Percentiles rank a stretch among this genome's conserved stretches.
Conservation (phyloP, 2,329 filamentous ascomycete species). For the Thielaviopsis musarum region DNA sequence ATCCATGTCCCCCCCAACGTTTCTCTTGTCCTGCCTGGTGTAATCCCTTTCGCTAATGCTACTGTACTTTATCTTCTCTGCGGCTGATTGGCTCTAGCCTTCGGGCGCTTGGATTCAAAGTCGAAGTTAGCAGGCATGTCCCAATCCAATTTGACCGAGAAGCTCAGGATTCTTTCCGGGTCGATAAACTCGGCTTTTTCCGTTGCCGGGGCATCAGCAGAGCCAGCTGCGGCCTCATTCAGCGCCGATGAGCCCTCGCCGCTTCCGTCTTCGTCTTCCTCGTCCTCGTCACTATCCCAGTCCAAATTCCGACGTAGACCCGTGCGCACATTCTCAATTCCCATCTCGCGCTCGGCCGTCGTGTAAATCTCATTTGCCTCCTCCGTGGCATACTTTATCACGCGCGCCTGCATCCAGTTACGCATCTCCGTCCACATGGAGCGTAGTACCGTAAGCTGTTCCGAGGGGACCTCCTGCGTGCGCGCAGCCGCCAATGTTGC, state of each 20-base stretch:
- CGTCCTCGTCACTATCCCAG: slow-evolving; percentile 36
- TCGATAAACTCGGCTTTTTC: slow-evolving; percentile 22
- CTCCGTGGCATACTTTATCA: slow-evolving; percentile 26
- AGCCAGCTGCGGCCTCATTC: slow-evolving; percentile 9
- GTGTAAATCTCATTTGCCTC: slow-evolving; percentile 49
- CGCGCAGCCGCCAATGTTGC: slow-evolving; percentile 13
- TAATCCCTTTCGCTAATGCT: too few relatives aligned
- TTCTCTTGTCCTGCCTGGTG: not conserved
- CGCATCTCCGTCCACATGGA: slow-evolving; percentile 39
- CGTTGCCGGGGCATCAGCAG: slow-evolving; percentile 13
- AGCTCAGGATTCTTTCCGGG: slow-evolving; percentile 32
- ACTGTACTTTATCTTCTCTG: not conserved
- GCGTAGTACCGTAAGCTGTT: slow-evolving; percentile 28
- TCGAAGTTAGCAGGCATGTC: slow-evolving; percentile 29
- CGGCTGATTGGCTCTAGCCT: not conserved
- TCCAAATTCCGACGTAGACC: slow-evolving; percentile 43
- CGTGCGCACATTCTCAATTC: slow-evolving; percentile 54
- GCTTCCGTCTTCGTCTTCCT: slow-evolving; percentile 38
- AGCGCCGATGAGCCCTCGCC: slow-evolving; percentile 21
- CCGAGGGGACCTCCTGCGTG: slow-evolving; percentile 22
- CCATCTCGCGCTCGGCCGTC: slow-evolving; percentile 47
- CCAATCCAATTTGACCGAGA: slow-evolving; percentile 27
- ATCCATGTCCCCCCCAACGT: not conserved
- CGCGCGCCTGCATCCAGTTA: slow-evolving; percentile 24
- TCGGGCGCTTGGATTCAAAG: slow-evolving; percentile 18